phyloP scores from a whole-genome alignment of 1,284 basidiomycete species.

The Ustilago trichophora region DNA sequence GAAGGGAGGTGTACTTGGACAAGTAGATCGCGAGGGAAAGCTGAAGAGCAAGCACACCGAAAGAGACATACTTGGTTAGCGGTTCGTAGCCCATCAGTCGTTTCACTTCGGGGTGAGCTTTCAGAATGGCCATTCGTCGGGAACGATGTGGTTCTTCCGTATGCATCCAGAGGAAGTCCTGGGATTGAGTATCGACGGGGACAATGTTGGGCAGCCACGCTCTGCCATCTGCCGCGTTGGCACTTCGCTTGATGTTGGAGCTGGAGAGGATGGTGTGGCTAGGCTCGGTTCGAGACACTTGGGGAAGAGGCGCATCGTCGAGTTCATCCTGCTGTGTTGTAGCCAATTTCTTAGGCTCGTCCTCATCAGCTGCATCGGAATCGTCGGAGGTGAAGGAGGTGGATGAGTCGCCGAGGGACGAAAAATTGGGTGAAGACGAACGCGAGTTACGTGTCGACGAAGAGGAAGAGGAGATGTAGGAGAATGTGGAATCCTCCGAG shows the following conservation, averaged over 20 bases:
- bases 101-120: conserved; percentile 90
- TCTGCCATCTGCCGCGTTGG: conserved; percentile 19
- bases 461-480: conserved; percentile 7
- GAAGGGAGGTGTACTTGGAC: conserved; percentile 56
- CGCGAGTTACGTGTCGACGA: conserved; percentile 22
- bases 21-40: conserved; percentile 72
- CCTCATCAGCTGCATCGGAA: conserved; percentile 4
- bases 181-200: conserved; percentile 45
- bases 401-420: conserved; percentile 17
- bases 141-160: conserved; percentile 96
- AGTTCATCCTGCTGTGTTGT: conserved; percentile 11
- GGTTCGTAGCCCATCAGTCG: conserved; percentile 95
- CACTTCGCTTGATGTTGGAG: not conserved
- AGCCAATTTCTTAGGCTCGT: not conserved
- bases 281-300: not conserved
- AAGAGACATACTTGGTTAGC: conserved; percentile 85
- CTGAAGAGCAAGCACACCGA: conserved; percentile 81
- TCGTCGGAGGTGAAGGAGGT: conserved; percentile 30
- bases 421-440: conserved; percentile 23
- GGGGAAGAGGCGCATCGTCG: conserved; percentile 1
- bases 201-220: conserved; percentile 63
- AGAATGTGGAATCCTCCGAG: not conserved
- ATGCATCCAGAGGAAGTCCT: conserved; percentile 82
- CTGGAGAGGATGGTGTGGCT: not conserved
- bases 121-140: conserved; percentile 86